Evolutionary conservation across 176 grass and related monocot genomes (phyloP).

Genomic region (Ensete glaucum): DNA sequence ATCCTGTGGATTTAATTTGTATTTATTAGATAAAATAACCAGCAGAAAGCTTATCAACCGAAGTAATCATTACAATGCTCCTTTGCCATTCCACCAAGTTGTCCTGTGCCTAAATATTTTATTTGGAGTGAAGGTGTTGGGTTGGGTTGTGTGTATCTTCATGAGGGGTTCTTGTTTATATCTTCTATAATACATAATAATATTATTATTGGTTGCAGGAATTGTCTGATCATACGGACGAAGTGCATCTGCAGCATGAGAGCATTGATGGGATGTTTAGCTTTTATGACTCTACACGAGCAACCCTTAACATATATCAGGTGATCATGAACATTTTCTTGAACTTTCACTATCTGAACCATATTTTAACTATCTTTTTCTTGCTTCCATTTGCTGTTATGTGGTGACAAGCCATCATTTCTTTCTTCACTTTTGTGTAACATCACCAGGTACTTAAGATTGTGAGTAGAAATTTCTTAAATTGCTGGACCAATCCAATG

Average conservation of each 20-base stretch:
- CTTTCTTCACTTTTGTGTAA: too few species aligned
- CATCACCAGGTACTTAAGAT: too few species aligned
- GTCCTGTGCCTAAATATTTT: background rate
- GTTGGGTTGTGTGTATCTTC: too few species aligned
- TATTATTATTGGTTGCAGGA: slow-evolving; percentile 37
- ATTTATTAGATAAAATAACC: background rate
- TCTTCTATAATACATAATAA: background rate
- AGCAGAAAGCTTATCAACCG: background rate
- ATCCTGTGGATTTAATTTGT: background rate
- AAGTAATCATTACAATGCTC: background rate
- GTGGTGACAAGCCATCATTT: background rate
- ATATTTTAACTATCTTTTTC: too few species aligned
- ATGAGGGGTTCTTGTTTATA: background rate
- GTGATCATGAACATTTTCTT: slow-evolving; percentile 29
- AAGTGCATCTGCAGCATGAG: slow-evolving; percentile 82
- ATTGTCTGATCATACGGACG: slow-evolving; percentile 65
- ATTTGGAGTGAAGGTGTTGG: background rate
- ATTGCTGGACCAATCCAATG: background rate
- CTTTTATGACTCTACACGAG: slow-evolving; percentile 84
- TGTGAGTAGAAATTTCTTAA: background rate
- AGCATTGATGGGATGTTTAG: slow-evolving; percentile 81
- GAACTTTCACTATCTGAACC: background rate
- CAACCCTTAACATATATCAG: slow-evolving; percentile 82
- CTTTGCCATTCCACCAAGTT: background rate
- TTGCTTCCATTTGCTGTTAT: background rate